These are phyloP conservation scores for Primulina eburnea DNA, from an alignment of 257 asterid species.

Conservation along the genomic window DNA sequence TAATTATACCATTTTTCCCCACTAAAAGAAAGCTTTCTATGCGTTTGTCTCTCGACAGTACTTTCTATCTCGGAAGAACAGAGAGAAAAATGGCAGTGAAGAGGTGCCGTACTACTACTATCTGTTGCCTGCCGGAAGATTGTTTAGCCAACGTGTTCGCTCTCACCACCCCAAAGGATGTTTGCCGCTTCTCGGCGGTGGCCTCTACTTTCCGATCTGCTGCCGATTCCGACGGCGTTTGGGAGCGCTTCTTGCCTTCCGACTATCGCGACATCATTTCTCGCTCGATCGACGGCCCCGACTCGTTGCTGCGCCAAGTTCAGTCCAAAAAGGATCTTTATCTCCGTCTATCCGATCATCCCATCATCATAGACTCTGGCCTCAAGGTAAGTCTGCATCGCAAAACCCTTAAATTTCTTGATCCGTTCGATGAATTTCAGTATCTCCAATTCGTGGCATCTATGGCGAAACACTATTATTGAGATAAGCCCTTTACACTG, in stretches of 20 bases:
- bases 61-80: too few species aligned
- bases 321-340: slow-evolving; percentile 61
- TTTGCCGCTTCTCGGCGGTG: slow-evolving; percentile 56
- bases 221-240: slow-evolving; percentile 64
- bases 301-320: slow-evolving; percentile 23
- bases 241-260: slow-evolving; percentile 74
- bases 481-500: too few species aligned
- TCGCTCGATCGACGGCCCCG: slow-evolving; percentile 36
- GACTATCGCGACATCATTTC: slow-evolving; percentile 53
- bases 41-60: too few species aligned
- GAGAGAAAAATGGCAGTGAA: too few species aligned
- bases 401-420: neutral
- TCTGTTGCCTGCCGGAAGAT: slow-evolving; percentile 64
- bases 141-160: slow-evolving; percentile 65
- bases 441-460: too few species aligned
- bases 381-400: slow-evolving; percentile 42
- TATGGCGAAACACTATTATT: too few species aligned
- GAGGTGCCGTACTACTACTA: neutral
- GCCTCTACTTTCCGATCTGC: slow-evolving; percentile 59
- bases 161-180: slow-evolving; percentile 70
- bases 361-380: slow-evolving; percentile 55
- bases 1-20: too few species aligned
- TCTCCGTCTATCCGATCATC: slow-evolving; percentile 52
- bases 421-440: too few species aligned
- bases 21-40: too few species aligned